Evolutionary conservation across 257 asterid genomes (phyloP), one percentile per base, ranked within the genome.

Genomic region (Jacaranda copaia): DNA sequence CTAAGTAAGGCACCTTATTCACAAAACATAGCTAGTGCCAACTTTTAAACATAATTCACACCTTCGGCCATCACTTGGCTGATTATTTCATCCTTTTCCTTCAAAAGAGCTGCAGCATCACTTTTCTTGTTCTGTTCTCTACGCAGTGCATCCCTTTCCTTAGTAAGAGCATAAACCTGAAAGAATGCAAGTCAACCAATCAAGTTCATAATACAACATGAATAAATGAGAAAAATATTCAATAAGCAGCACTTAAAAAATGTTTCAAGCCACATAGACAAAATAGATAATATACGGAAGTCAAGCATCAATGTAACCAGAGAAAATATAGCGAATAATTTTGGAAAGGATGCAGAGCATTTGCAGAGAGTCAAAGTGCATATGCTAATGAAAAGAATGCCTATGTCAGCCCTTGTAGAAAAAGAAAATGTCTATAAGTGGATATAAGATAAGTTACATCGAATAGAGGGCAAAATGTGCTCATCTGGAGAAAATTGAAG

Each of bases 1-100:
- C 16, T 60, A 35, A 32, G 35, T 32, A 60, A 60, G 19, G 63
- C 38, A 60, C 66, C 43, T 60, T 19, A 60, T 4, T 60, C n/a
- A 60, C 63, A n/a, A 39, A 39, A n/a, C 36, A 39, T 64, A 15
- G 6, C 8, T 42, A 43, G 16, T 10, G n/a, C 19, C n/a, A 35
- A 14, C 10, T 7, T 65, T 0, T 42, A n/a, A n/a, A n/a, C 55
- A 42, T n/a, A 40, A 66, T 42, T 39, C 88, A 42, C 76, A 91
- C 97, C 97, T 89, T 89, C 97, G 69, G 93, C 97, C 96, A 89
- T 91, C 63, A 91, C 95, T 85, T 91, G 97, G 76, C 66, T 89
- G 76, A 91, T 91, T 79, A 91, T 89, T 80, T 91, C 97, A 69
- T 91, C 97, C 80, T 91, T 91, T 77, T 89, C 97, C 89, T 91